Base-by-base conservation (phyloP, 192 early-diverging fungal genomes). In the Coemansia sp. region DNA sequence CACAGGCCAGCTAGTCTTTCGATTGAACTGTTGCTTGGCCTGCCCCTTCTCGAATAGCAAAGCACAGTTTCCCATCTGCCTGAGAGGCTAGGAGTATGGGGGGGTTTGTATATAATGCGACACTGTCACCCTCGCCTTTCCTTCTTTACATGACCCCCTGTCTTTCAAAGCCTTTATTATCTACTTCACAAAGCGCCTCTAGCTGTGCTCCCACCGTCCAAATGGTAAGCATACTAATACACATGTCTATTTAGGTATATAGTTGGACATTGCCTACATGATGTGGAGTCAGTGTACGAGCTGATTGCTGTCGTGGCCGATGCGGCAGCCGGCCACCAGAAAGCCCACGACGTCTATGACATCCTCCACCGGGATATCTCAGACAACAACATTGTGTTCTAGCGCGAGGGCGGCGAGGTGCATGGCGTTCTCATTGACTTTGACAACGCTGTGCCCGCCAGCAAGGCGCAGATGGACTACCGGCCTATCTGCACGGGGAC, bases 361-460 rank as follows among this genome's bases (percentile, higher is more conserved):
- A 59, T 54, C 11, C 19, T 59, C 27, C 64, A 59, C 13, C 54
- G 55, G 0, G 63, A 66, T 16, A 58, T 57, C 14, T 66, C 64
- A 5, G 14, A 14, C 0, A 66, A 66, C 33, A 66, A 58, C 35
- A 38, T 58, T 0, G n/a, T 58, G 12, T 47, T 54, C 12, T n/a
- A 18, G 26, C 25, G 42, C 2, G 31, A 22, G 6, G 38, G 22
- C 9, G 47, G 35, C 26, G 11, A n/a, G 11, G 37, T 23, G 16
- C 22, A 22, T 12, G 60, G 60, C 1, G 4, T 63, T 1, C 46
- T 63, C 9, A 50, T 63, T n/a, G 60, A 63, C n/a, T 63, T 63
- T 34, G 52, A 49, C 18, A 29, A 28, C n/a, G 45, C 46, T 2
- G 3, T 44, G 1, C 39, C 44, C 8, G 5, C 8, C n/a, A 27